Conservation (phyloP, 352 stramenopile species). For the Pythium brassicae region DNA sequence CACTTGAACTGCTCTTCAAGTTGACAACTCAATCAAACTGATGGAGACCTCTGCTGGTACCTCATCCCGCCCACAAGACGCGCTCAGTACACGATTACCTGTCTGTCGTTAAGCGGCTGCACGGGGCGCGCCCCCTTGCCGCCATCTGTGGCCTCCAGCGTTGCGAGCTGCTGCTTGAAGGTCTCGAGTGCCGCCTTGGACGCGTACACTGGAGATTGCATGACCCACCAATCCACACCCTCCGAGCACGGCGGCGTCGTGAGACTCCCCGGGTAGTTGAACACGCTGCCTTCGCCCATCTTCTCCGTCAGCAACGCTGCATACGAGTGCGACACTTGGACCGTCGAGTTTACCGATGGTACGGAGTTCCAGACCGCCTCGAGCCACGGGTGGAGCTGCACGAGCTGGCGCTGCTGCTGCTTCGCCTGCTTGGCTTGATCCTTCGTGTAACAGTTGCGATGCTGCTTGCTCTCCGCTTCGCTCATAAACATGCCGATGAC, state of each 20-base stretch:
- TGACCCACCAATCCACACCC: constrained; percentile 61
- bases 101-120: constrained; percentile 13
- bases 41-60: too few relatives aligned
- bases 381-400: constrained; percentile 9
- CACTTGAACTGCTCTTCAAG: too few relatives aligned
- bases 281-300: constrained; percentile 21
- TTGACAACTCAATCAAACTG: too few relatives aligned
- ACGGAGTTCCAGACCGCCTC: constrained; percentile 14
- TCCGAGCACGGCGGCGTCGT: constrained; percentile 52
- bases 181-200: constrained; percentile 4
- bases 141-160: constrained; percentile 12
- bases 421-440: background rate
- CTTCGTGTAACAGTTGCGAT: background rate
- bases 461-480: background rate
- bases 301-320: constrained; percentile 8
- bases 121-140: constrained; percentile 10
- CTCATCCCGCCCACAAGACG: too few relatives aligned
- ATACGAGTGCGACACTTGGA: constrained; percentile 15
- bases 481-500: constrained; percentile 26
- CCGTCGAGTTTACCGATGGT: constrained; percentile 8
- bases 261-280: constrained; percentile 72
- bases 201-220: constrained; percentile 17
- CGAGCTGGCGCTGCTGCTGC: background rate
- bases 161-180: constrained; percentile 15
- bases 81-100: constrained; percentile 9